These are phyloP conservation scores for Raphidocelis subcapitata DNA, from an alignment of 139 green algal species.

Conservation along the genomic window DNA sequence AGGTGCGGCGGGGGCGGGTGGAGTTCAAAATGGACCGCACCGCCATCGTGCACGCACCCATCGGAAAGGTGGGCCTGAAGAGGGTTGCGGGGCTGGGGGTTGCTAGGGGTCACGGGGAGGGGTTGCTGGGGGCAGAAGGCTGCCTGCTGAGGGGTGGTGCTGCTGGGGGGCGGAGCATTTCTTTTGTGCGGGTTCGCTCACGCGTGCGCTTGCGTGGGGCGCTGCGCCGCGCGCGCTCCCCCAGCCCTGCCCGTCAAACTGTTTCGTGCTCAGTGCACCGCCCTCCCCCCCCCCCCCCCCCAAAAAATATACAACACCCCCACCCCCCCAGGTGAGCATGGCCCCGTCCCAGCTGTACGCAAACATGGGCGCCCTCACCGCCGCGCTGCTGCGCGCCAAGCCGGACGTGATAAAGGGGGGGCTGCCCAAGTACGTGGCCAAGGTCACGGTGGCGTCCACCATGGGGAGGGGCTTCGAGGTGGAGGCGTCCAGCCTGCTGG, in stretches of 20 bases:
- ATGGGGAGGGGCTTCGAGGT: conserved; percentile 65
- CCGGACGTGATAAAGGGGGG: conserved; percentile 67
- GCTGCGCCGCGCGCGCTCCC: too few species aligned
- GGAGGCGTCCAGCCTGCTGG: conserved; percentile 37
- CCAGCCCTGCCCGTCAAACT: too few species aligned
- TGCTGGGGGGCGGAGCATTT: neutral
- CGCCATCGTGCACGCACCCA: conserved; percentile 68
- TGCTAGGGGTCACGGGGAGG: neutral
- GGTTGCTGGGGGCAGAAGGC: neutral
- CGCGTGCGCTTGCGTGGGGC: too few species aligned
- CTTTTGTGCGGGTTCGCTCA: neutral
- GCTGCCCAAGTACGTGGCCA: conserved; percentile 40
- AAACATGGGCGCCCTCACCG: conserved; percentile 56
- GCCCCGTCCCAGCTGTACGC: conserved; percentile 38
- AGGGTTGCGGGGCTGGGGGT: neutral
- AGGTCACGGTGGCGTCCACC: conserved; percentile 47
- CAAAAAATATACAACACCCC: too few species aligned
- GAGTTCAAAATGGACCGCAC: conserved; percentile 83
- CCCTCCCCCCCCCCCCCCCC: neutral
- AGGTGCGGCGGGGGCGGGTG: conserved; percentile 73
- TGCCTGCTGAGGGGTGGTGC: too few species aligned
- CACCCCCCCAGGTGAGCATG: conserved; percentile 6
- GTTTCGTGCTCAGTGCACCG: too few species aligned
- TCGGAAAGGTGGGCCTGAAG: conserved; percentile 60
- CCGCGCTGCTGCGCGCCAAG: conserved; percentile 52